phyloP scores from a whole-genome alignment of 768 basidiomycete species.

The Hysterangium stoloniferum region DNA sequence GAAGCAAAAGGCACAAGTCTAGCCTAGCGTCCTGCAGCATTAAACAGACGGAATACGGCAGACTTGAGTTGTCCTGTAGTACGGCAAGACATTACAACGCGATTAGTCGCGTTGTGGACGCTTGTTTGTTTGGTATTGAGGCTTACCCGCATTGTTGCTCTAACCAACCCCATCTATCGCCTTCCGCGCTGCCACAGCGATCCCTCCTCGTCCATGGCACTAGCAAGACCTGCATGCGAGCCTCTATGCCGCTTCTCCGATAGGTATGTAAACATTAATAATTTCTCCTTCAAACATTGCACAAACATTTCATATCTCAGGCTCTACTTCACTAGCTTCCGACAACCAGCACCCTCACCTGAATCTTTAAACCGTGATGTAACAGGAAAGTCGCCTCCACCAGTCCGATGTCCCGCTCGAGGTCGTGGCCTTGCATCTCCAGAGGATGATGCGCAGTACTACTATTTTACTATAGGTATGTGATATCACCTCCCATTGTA shows the following conservation, averaged over 20 bases:
- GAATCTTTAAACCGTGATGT: conserved; percentile 54
- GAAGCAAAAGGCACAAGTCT: background rate
- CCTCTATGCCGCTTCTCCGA: conserved; percentile 75
- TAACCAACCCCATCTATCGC: background rate
- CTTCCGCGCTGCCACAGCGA: background rate
- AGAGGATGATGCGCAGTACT: conserved; percentile 70
- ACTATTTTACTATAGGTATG: conserved; percentile 71
- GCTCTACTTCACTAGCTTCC: conserved; percentile 87
- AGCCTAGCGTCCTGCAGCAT: background rate
- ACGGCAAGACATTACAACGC: conserved; percentile 1
- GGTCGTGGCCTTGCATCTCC: conserved; percentile 57
- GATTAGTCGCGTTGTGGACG: conserved; percentile 12
- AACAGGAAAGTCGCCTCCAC: conserved; percentile 48
- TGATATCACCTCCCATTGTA: background rate
- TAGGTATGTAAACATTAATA: conserved; percentile 39
- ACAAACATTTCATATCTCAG: conserved; percentile 29
- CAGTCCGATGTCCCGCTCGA: conserved; percentile 47
- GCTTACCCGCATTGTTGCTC: conserved; percentile 10
- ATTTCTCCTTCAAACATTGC: conserved; percentile 1
- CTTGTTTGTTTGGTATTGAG: conserved; percentile 6
- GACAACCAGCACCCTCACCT: conserved; percentile 61
- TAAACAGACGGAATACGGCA: background rate
- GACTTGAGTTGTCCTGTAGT: background rate
- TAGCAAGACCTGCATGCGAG: conserved; percentile 39
- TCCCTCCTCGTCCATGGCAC: background rate